A percentile compares a stretch with the other conserved stretches of the same genome.
phyloP scores from a whole-genome alignment of 345 rosid species.

The Gossypium herbaceum region DNA sequence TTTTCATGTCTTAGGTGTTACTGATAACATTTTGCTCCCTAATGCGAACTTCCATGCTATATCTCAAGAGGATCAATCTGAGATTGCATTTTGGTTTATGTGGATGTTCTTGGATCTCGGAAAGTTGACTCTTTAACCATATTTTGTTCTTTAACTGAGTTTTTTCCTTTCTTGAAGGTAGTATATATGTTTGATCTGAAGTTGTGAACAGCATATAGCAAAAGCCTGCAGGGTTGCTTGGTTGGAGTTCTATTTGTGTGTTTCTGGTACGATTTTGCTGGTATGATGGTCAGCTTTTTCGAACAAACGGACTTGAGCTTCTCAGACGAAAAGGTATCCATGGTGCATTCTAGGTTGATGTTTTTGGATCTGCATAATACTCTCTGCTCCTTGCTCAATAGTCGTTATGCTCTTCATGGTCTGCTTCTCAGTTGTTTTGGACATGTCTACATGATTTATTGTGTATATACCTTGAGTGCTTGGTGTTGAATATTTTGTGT shows the following conservation, averaged over 20 bases:
- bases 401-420: background rate
- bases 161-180: background rate
- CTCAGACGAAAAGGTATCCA: background rate
- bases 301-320: background rate
- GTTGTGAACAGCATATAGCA: constrained; percentile 1
- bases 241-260: background rate
- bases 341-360: background rate
- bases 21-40: constrained; percentile 4
- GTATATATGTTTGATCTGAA: background rate
- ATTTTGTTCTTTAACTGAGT: background rate
- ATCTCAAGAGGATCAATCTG: constrained; percentile 1
- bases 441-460: background rate
- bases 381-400: background rate
- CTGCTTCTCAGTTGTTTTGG: background rate
- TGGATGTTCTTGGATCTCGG: constrained; percentile 14
- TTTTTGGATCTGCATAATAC: background rate
- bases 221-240: background rate
- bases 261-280: too few relatives aligned
- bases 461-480: background rate
- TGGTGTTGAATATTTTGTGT: background rate
- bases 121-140: constrained; percentile 1
- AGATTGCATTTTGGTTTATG: constrained; percentile 19
- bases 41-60: background rate
- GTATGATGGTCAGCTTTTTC: background rate
- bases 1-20: constrained; percentile 13